phyloP scores from a whole-genome alignment of 305 asterid species.

The Ilex paraguariensis region DNA sequence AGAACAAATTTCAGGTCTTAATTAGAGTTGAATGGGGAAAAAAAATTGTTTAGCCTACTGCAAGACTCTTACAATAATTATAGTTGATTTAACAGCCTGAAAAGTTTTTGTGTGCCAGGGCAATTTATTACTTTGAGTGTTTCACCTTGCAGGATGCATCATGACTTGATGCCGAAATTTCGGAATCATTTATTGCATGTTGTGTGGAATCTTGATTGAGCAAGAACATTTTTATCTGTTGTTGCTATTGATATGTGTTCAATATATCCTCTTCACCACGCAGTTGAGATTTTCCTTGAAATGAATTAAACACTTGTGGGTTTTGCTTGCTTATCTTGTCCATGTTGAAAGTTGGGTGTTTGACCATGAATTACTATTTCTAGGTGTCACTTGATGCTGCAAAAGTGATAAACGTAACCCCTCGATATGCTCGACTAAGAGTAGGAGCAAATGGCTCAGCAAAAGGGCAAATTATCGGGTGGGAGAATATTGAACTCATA shows the following conservation, averaged over 20 bases:
- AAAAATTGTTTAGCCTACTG: too few species aligned
- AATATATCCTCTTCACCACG: background rate
- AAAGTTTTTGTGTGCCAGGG: too few species aligned
- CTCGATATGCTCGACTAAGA: conserved; percentile 81
- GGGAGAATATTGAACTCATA: conserved; percentile 92
- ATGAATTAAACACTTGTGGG: background rate
- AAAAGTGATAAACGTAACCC: conserved; percentile 90
- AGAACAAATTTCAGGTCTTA: too few species aligned
- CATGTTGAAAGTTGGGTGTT: background rate
- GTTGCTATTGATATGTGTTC: background rate
- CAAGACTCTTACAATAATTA: too few species aligned
- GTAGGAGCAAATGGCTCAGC: conserved; percentile 77
- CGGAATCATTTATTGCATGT: background rate
- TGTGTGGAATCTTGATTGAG: background rate
- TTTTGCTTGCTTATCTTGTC: conserved; percentile 2
- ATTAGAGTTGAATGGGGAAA: too few species aligned
- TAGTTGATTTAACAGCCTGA: too few species aligned
- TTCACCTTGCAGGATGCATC: too few species aligned
- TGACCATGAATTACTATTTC: background rate
- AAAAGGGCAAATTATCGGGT: conserved; percentile 83
- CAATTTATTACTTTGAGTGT: too few species aligned
- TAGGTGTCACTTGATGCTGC: conserved; percentile 91
- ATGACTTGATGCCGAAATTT: too few species aligned
- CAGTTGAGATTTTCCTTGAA: background rate
- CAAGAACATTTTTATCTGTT: background rate